Evolutionary conservation across 2,329 filamentous ascomycete genomes (phyloP), one percentile per base, ranked within the genome.

Genomic region (Mycosphaerella arachidis): DNA sequence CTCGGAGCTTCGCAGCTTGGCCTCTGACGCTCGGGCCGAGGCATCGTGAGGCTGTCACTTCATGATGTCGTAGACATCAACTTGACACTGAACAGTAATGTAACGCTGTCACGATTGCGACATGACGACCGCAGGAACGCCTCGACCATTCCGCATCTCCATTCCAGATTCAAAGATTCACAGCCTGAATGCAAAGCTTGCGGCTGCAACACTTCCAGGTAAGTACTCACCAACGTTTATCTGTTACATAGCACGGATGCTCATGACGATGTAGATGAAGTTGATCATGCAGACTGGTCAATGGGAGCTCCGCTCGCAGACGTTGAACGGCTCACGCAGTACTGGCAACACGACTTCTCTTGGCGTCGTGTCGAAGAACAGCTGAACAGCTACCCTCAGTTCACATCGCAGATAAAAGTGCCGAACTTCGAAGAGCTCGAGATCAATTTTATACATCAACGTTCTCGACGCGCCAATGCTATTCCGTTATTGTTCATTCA

Each of bases 401-500:
- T 78, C 71, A 79, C 69, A 1, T 68, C 82, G 48, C 71, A 72
- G 7, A 74, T 78, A 43, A 67, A 70, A 5, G 71, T 76, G 10
- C 70, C 70, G 35, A 84, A 81, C 0, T 65, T 60, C 6, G 57
- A 63, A 6, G 74, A 79, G 6, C 69, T 77, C 46, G 66, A 73
- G 3, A 71, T 90, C 4, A 87, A 90, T 72, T 88, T 87, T 68
- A 71, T 89, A 3, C 83, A 88, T 68, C 78, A 86, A 64, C 77
- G 72, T 54, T 85, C 81, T 66, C 67, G 72, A 1, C 75, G 76
- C 1, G 63, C 78, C 1, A 76, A 77, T n/a, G 84, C 84, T 1
- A 83, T 90, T 48, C 87, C 87, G 0, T 68, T 90, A 31, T 70
- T 90, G 0, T 89, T 90, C 69, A 77, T 80, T 16, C 87, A 90